These are phyloP conservation scores for Pestalotiopsis fici DNA, from an alignment of 2,329 filamentous ascomycete genomes.

Conservation along the genomic window DNA sequence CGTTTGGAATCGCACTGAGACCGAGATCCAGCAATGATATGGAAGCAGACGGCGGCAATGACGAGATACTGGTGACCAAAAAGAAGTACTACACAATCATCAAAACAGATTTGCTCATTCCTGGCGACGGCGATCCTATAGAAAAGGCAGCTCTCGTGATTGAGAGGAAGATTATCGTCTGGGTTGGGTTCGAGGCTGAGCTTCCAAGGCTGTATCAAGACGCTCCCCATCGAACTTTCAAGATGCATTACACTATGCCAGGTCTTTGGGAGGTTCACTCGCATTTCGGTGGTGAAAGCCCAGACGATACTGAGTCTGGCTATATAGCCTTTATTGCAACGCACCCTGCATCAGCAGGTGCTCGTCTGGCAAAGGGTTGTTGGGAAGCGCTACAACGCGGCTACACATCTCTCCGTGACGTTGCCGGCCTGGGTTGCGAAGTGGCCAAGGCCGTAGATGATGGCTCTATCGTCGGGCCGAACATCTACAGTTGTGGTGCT, in stretches of 20 bases:
- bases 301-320: constrained; percentile 14
- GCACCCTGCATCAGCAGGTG: constrained; percentile 33
- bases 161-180: constrained; percentile 35
- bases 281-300: constrained; percentile 29
- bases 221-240: constrained; percentile 24
- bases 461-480: constrained; percentile 32
- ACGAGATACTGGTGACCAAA: constrained; percentile 12
- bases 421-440: constrained; percentile 34
- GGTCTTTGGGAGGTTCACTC: constrained; percentile 36
- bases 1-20: constrained; percentile 27
- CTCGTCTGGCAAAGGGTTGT: constrained; percentile 32
- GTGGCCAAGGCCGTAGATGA: constrained; percentile 29
- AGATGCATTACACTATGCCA: constrained; percentile 31
- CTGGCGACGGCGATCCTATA: constrained; percentile 35
- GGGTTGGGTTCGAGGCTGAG: constrained; percentile 32
- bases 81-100: constrained; percentile 34
- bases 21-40: constrained; percentile 14
- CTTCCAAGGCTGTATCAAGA: constrained; percentile 30
- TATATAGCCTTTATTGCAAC: constrained; percentile 21
- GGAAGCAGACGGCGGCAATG: not conserved
- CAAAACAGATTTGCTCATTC: constrained; percentile 34
- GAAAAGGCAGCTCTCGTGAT: constrained; percentile 35
- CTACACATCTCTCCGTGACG: constrained; percentile 35
- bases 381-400: constrained; percentile 39
- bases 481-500: constrained; percentile 32